Conservation (phyloP, 129 eudicot genomes). For the Lactuca sativa region DNA sequence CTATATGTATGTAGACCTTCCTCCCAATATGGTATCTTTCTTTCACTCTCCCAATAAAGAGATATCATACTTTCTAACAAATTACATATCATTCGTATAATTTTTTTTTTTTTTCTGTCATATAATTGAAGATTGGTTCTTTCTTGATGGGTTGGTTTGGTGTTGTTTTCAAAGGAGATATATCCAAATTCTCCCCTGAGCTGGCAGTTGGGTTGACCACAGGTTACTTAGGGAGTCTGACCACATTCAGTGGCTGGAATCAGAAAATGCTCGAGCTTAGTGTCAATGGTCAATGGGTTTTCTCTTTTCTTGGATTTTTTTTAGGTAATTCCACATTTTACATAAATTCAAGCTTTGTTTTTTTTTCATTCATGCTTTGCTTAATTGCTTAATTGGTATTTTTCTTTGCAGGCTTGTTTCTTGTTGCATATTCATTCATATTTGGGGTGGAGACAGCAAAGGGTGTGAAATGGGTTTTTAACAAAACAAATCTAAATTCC, state of each 20-base stretch:
- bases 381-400: too few species aligned
- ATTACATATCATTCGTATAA: not conserved
- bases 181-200: slow-evolving; percentile 61
- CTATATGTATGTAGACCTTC: slow-evolving; percentile 82
- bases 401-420: slow-evolving; percentile 57
- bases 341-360: not conserved
- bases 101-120: not conserved
- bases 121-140: slow-evolving; percentile 65
- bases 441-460: slow-evolving; percentile 75
- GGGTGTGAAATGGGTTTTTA: slow-evolving; percentile 49
- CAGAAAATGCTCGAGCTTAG: slow-evolving; percentile 94
- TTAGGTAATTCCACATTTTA: slow-evolving; percentile 43
- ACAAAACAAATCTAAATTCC: slow-evolving; percentile 25
- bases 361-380: slow-evolving; percentile 3
- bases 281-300: slow-evolving; percentile 69
- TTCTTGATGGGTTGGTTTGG: slow-evolving; percentile 99
- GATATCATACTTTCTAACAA: slow-evolving; percentile 1
- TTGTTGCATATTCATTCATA: slow-evolving; percentile 63
- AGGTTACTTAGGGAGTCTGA: slow-evolving; percentile 89
- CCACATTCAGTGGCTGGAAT: slow-evolving; percentile 98
- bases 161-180: slow-evolving; percentile 65
- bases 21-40: slow-evolving; percentile 83
- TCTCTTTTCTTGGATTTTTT: slow-evolving; percentile 59
- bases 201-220: slow-evolving; percentile 83
- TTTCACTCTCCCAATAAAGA: slow-evolving; percentile 4